Base-by-base conservation (phyloP, 140 eudicot species). In the Oenanthe javanica region DNA sequence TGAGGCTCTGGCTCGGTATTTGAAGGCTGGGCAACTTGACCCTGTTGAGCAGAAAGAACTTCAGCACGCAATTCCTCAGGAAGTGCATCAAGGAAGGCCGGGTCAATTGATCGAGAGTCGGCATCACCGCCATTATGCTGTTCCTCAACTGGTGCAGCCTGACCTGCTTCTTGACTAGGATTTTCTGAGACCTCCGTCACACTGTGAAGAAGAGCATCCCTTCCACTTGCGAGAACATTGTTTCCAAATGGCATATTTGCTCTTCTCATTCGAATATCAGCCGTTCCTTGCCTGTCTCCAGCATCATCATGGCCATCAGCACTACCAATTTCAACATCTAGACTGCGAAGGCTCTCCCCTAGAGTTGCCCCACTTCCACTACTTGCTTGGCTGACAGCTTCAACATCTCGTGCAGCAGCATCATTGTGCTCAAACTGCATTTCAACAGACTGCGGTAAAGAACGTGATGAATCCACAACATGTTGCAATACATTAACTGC, bases 41-140 rank as follows among this genome's bases (percentile, higher is more conserved):
- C 92, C 72, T 89, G 99, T 84, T 89, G 93, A 75, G 92, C 93
- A 6, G 99, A 91, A 57, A 96, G 96, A 84, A 96, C 98, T 84
- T 96, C 99, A 73, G 97, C 97, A 18, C 99, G 98, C 79, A 96
- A 82, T 87, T 96, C 98, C 82, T 93, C 97, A n/a, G 99, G 99
- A 85, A 96, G 99, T 14, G 99, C 99, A 79, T 96, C 97, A 55
- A 96, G 88, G 83, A 96, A 96, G 0, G 99, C 96, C 47, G 97
- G 98, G 86, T 96, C 99, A 54, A 96, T 96, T 59, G 92, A 84
- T 23, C 86, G 91, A 79, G 97, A 84, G 76, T 85, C 93, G n/a
- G 82, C 87, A 77, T 84, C 90, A 77, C 75, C 91, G 76, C 84
- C 85, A 79, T 43, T 86, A 55, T 82, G 96, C 75, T 90, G 87